Base-by-base conservation (phyloP, 1,284 basidiomycete species). In the Melampsora larici-populina region DNA sequence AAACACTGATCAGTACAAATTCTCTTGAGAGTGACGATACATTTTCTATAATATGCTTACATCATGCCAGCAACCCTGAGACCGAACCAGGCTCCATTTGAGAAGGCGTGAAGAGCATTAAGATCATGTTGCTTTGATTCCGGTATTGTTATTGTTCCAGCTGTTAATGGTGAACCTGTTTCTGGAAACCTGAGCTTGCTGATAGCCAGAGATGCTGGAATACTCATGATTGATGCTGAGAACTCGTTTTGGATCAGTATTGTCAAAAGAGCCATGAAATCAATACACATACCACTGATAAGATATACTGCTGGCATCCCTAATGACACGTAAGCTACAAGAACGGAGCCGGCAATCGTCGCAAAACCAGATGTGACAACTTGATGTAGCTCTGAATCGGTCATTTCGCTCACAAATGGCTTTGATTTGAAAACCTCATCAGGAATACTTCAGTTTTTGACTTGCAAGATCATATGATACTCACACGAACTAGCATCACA, bases 281-380 rank as follows among this genome's bases (percentile, higher is more conserved):
- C 5, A 43, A 64, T 36, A 24, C 29, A 55, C 74, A 26, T 6
- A 77, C 74, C 91, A 6, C 93, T 94, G 81, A 96, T 87, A 40
- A 96, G 87, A 84, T 92, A 93, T 71, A 82, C 88, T 21, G 92
- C 85, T 43, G 91, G 90, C 51, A 96, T 91, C 76, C 94, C 94
- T 79, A 94, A 85, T 73, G 85, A 86, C 81, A 95, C 91, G 84
- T 95, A 96, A 62, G 92, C 93, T 75, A 88, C 86, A 76, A 96
- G 87, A 21, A 95, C 93, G 73, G 92, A 92, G 68, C 94, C 94
- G 73, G 93, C 90, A 81, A 95, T 95, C 72, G 93, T 94, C 11
- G 93, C 91, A 85, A 93, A 93, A 86, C 93, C 94, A 78, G 92
- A 94, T 48, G 92, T 92, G 90, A 95, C 92, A 75, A 90, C 88